These are phyloP conservation scores for Firmiana major DNA, from an alignment of 345 rosid species.

Conservation along the genomic window DNA sequence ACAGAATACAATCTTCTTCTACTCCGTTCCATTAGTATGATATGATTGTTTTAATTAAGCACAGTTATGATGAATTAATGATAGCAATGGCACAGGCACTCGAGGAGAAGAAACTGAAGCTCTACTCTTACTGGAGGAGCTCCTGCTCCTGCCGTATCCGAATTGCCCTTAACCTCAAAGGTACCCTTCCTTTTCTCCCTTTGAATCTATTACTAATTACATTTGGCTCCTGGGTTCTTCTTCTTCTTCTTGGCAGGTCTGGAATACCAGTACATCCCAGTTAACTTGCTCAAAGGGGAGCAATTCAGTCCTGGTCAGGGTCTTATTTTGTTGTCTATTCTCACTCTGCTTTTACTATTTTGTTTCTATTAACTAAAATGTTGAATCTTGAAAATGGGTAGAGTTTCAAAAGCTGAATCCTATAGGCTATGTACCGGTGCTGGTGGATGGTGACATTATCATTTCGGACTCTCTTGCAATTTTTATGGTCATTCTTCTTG, in stretches of 20 bases:
- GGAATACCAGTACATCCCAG: slow-evolving; percentile 58
- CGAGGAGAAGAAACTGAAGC: slow-evolving; percentile 17
- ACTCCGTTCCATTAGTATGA: background rate
- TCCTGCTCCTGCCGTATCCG: slow-evolving; percentile 76
- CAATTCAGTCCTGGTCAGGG: background rate
- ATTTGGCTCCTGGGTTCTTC: background rate
- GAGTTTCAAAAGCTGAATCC: too few relatives aligned
- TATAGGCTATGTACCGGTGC: too few relatives aligned
- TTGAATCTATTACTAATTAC: too few relatives aligned
- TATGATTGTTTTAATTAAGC: background rate
- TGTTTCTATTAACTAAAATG: background rate
- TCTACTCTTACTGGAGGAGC: slow-evolving; percentile 73
- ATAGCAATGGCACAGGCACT: too few relatives aligned
- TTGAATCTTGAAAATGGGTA: slow-evolving; percentile 4
- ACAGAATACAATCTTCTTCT: background rate
- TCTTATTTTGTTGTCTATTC: background rate
- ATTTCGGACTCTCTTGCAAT: slow-evolving; percentile 80
- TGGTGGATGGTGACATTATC: slow-evolving; percentile 62
- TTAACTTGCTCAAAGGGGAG: slow-evolving; percentile 27
- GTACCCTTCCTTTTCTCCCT: slow-evolving; percentile 18
- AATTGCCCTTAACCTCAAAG: slow-evolving; percentile 75
- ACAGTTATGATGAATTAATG: too few relatives aligned
- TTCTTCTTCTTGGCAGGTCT: slow-evolving; percentile 41
- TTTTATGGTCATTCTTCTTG: slow-evolving; percentile 32
- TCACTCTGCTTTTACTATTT: background rate